A percentile compares a stretch with the other conserved stretches of the same genome.
Evolutionary conservation across 306 rosid species (phyloP).

Genomic region (Pterocarpus santalinus): DNA sequence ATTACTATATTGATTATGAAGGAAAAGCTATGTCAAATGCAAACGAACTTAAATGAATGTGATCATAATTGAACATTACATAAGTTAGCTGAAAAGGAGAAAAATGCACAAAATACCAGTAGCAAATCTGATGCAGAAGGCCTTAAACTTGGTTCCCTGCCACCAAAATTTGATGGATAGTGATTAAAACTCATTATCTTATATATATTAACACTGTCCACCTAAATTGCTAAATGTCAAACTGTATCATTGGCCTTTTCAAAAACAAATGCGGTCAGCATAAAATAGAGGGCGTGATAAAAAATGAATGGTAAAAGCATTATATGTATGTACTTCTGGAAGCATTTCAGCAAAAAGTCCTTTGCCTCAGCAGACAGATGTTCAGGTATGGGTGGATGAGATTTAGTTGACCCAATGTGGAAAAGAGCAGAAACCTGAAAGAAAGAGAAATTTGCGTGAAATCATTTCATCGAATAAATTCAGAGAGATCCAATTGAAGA

Average conservation of each 20-base stretch:
- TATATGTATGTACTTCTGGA: conserved; percentile 70
- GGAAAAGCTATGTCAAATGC: conserved; percentile 29
- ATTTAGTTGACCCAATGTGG: conserved; percentile 88
- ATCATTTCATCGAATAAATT: conserved; percentile 17
- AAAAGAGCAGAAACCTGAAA: conserved; percentile 91
- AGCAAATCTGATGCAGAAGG: conserved; percentile 79
- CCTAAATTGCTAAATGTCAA: conserved; percentile 27
- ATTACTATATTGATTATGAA: conserved; percentile 17
- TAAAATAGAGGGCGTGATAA: conserved; percentile 2
- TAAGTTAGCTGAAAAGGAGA: conserved; percentile 24
- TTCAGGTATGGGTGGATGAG: conserved; percentile 97
- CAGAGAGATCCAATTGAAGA: conserved; percentile 4
- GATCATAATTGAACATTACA: conserved; percentile 14
- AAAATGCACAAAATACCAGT: conserved; percentile 65
- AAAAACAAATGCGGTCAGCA: conserved; percentile 29
- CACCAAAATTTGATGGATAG: conserved; percentile 53
- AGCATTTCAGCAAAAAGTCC: conserved; percentile 86
- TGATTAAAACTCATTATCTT: conserved; percentile 40
- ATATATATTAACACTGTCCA: conserved; percentile 24
- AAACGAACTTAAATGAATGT: conserved; percentile 4
- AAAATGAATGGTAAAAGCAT: conserved; percentile 33
- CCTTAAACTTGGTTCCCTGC: conserved; percentile 92
- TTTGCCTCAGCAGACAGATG: conserved; percentile 88
- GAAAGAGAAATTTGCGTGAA: conserved; percentile 44
- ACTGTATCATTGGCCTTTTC: conserved; percentile 36